A percentile compares a stretch with the other conserved stretches of the same genome.
These are phyloP conservation scores for Neurospora sp. DNA, from an alignment of 495 filamentous ascomycete species.

Conservation along the genomic window DNA sequence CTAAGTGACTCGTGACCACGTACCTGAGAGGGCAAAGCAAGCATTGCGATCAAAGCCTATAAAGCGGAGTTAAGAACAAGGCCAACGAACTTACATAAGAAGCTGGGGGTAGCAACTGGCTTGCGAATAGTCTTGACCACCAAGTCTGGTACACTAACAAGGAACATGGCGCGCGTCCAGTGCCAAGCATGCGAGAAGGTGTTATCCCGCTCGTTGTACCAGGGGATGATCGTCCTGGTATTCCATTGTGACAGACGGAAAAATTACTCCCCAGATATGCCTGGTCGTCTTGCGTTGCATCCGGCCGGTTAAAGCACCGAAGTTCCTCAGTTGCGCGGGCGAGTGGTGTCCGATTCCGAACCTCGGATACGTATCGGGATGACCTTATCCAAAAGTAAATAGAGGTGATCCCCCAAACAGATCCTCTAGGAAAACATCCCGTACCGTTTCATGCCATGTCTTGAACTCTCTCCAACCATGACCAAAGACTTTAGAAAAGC, in stretches of 20 bases:
- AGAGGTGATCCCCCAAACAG: too few relatives aligned
- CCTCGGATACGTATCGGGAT: not conserved
- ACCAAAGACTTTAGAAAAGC: not conserved
- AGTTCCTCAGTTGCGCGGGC: not conserved
- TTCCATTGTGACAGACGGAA: conserved; percentile 2
- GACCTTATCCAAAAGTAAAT: not conserved
- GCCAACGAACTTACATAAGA: not conserved
- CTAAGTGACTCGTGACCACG: not conserved
- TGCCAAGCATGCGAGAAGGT: not conserved
- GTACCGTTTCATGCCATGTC: too few relatives aligned
- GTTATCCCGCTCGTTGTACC: not conserved
- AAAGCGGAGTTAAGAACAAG: not conserved
- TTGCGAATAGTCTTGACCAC: not conserved
- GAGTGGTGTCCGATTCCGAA: not conserved
- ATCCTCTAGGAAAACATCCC: not conserved
- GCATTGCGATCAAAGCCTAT: not conserved
- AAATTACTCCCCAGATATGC: conserved; percentile 1
- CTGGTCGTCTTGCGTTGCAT: conserved; percentile 5
- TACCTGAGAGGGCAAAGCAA: not conserved
- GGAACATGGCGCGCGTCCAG: not conserved
- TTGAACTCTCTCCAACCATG: not conserved
- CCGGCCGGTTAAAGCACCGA: conserved; percentile 10
- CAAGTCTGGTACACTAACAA: not conserved
- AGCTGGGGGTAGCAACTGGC: not conserved
- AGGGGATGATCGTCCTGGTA: not conserved